phyloP scores from a whole-genome alignment of 1,284 basidiomycete genomes.

The Laetiporus sulphureus region DNA sequence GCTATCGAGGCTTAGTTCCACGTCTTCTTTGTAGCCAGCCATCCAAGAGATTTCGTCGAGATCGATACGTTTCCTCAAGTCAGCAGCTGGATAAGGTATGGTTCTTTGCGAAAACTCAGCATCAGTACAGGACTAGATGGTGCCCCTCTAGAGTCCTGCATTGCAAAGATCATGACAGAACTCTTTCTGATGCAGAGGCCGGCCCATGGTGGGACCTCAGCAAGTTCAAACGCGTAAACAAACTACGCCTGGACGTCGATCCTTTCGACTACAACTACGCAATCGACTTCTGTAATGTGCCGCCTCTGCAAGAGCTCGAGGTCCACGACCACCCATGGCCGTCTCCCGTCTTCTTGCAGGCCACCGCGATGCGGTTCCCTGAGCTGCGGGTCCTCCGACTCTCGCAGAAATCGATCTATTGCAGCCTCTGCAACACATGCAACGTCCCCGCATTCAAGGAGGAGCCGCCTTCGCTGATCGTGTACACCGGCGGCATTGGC shows the following conservation, averaged over 20 bases:
- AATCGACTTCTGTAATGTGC: constrained; percentile 11
- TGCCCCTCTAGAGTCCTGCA: background rate
- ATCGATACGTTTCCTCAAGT: constrained; percentile 4
- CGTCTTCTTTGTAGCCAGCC: constrained; percentile 12
- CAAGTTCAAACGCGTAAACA: constrained; percentile 11
- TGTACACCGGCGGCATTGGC: constrained; percentile 12
- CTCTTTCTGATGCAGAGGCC: constrained; percentile 3
- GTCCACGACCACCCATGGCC: constrained; percentile 16
- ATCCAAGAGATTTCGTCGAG: constrained; percentile 8
- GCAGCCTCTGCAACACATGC: constrained; percentile 16
- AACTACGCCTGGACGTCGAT: constrained; percentile 12
- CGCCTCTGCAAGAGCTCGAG: constrained; percentile 13
- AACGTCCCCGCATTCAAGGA: constrained; percentile 14
- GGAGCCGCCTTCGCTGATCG: constrained; percentile 10
- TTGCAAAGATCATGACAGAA: constrained; percentile 5
- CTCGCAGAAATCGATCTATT: constrained; percentile 14
- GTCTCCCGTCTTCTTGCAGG: constrained; percentile 9
- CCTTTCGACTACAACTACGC: constrained; percentile 6
- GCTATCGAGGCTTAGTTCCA: constrained; percentile 16
- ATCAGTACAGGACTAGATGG: background rate
- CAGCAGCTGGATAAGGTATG: constrained; percentile 12
- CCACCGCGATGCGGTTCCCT: constrained; percentile 11
- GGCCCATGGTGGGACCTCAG: constrained; percentile 10
- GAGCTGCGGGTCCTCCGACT: constrained; percentile 12
- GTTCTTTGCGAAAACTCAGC: background rate